A percentile compares a stretch with the other conserved stretches of the same genome.
These are phyloP conservation scores for Podaxis sp. DNA, from an alignment of 768 basidiomycete genomes.

Conservation along the genomic window DNA sequence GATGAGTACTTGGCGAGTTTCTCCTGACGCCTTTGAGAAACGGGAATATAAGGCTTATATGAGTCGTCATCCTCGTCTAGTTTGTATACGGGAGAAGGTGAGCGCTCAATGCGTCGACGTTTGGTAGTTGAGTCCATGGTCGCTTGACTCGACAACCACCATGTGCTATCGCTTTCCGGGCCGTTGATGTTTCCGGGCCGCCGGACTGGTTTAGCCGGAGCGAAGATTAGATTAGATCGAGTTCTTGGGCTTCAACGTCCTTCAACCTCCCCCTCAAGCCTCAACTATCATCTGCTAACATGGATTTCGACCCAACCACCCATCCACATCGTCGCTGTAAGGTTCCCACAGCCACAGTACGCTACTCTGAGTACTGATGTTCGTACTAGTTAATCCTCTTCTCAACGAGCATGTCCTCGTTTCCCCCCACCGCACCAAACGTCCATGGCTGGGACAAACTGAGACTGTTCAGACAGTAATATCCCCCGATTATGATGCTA, in stretches of 20 bases:
- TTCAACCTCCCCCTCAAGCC: background rate
- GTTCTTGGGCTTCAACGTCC: background rate
- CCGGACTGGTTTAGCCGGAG: background rate
- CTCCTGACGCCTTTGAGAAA: slow-evolving; percentile 80
- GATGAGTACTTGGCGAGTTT: slow-evolving; percentile 76
- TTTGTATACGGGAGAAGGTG: slow-evolving; percentile 62
- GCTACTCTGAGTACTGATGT: slow-evolving; percentile 5
- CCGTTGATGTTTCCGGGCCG: background rate
- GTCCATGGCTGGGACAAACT: slow-evolving; percentile 89
- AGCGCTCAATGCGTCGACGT: slow-evolving; percentile 48
- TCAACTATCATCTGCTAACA: background rate
- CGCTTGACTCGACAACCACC: background rate
- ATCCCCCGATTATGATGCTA: slow-evolving; percentile 65
- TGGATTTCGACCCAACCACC: slow-evolving; percentile 15
- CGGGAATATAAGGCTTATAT: slow-evolving; percentile 86
- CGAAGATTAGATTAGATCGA: background rate
- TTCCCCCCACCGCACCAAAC: slow-evolving; percentile 86
- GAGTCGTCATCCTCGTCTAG: slow-evolving; percentile 63
- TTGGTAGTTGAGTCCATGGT: slow-evolving; percentile 40
- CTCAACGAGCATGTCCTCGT: slow-evolving; percentile 76
- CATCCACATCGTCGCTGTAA: slow-evolving; percentile 75
- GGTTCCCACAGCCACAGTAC: slow-evolving; percentile 21
- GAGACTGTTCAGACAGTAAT: slow-evolving; percentile 57
- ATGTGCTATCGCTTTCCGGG: background rate
- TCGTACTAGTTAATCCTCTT: slow-evolving; percentile 70